phyloP scores from a whole-genome alignment of 805 yeast species.

The Ogataea naganishii region DNA sequence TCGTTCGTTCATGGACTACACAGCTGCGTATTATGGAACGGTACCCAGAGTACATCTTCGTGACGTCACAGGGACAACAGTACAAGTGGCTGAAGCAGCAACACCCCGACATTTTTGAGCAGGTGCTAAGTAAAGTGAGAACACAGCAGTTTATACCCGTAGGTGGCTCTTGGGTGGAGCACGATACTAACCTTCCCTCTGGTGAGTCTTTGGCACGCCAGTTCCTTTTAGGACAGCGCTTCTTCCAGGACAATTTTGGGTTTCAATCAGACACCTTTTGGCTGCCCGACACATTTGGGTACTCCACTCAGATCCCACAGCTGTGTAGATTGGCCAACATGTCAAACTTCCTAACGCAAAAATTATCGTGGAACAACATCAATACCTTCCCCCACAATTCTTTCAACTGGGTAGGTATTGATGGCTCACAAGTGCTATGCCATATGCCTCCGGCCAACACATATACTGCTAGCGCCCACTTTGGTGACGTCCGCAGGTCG shows the following conservation, averaged over 20 bases:
- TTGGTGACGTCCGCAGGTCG: slow-evolving; percentile 85
- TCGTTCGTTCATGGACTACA: slow-evolving; percentile 92
- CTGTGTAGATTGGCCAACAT: slow-evolving; percentile 82
- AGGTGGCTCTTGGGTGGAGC: slow-evolving; percentile 98
- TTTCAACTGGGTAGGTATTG: slow-evolving; percentile 92
- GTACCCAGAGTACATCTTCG: slow-evolving; percentile 91
- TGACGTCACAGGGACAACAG: slow-evolving; percentile 94
- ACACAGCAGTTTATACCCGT: slow-evolving; percentile 78
- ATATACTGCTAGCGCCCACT: slow-evolving; percentile 86
- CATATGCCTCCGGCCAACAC: slow-evolving; percentile 99
- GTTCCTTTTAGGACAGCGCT: slow-evolving; percentile 83
- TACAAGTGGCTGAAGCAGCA: slow-evolving; percentile 84
- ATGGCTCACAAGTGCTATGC: slow-evolving; percentile 85
- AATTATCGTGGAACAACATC: slow-evolving; percentile 93
- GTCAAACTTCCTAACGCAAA: slow-evolving; percentile 82
- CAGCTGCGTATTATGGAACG: slow-evolving; percentile 77
- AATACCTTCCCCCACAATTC: slow-evolving; percentile 84
- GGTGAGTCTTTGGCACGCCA: slow-evolving; percentile 91
- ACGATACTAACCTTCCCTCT: slow-evolving; percentile 91
- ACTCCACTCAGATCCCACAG: slow-evolving; percentile 92
- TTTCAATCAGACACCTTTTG: slow-evolving; percentile 69
- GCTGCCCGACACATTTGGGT: slow-evolving; percentile 98
- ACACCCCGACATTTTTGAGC: slow-evolving; percentile 70
- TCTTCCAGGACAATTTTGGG: slow-evolving; percentile 75
- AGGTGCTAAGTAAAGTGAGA: slow-evolving; percentile 56